Conservation (phyloP, 73 alveolate genomes). For the Breviolum minutum region DNA sequence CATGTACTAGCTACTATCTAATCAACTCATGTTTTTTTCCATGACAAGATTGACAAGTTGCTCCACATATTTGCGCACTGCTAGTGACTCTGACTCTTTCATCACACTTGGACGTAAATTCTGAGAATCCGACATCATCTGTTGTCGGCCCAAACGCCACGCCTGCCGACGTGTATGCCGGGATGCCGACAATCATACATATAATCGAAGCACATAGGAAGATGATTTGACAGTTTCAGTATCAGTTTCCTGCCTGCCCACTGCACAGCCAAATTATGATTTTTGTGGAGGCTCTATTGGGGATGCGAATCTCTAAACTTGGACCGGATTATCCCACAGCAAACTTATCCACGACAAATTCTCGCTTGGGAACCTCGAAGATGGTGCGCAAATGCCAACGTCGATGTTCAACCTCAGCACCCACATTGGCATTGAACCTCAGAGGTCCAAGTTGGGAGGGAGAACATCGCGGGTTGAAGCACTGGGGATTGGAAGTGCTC, state of each 20-base stretch:
- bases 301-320: too few relatives aligned
- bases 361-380: slow-evolving; percentile 18
- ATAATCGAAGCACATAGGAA: too few relatives aligned
- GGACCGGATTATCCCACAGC: too few relatives aligned
- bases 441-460: not conserved
- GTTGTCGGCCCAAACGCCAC: slow-evolving; percentile 13
- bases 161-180: not conserved
- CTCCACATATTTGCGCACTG: too few relatives aligned
- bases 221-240: too few relatives aligned
- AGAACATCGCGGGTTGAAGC: not conserved
- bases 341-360: too few relatives aligned
- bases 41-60: too few relatives aligned
- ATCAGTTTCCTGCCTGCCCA: too few relatives aligned
- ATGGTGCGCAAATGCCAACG: slow-evolving; percentile 75
- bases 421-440: slow-evolving; percentile 69
- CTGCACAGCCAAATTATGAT: too few relatives aligned
- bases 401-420: slow-evolving; percentile 67
- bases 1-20: too few relatives aligned
- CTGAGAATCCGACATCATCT: slow-evolving; percentile 8
- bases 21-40: too few relatives aligned
- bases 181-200: not conserved
- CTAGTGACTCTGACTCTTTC: not conserved
- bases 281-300: too few relatives aligned
- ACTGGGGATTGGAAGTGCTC: not conserved
- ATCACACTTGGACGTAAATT: not conserved